A percentile compares a stretch with the other conserved stretches of the same genome.
Evolutionary conservation across 2,329 filamentous ascomycete genomes (phyloP).

Genomic region (Aspergillus sp.): DNA sequence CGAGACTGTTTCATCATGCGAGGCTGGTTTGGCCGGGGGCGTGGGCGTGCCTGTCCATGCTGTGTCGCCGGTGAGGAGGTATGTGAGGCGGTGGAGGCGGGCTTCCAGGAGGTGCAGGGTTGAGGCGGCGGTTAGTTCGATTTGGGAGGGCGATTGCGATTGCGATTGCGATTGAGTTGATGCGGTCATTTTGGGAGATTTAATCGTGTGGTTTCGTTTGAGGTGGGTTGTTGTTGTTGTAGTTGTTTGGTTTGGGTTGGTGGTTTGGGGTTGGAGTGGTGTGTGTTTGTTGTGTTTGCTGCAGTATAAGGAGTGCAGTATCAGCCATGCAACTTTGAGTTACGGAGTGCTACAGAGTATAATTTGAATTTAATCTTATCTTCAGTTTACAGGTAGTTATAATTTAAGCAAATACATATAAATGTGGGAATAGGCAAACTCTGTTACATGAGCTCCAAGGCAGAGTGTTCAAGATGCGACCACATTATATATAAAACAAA

Average conservation of each 20-base stretch:
- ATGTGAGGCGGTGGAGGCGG: constrained; percentile 45
- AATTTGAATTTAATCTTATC: not conserved
- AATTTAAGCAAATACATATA: not conserved
- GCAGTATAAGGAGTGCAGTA: not conserved
- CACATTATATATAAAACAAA: too few species aligned
- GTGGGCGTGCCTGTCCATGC: constrained; percentile 42
- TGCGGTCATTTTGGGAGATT: not conserved
- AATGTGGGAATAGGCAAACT: not conserved
- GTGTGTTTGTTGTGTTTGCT: not conserved
- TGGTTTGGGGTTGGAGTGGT: not conserved
- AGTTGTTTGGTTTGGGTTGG: too few species aligned
- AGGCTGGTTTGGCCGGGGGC: constrained; percentile 32
- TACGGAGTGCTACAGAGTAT: not conserved
- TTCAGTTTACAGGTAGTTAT: not conserved
- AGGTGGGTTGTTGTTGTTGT: too few species aligned
- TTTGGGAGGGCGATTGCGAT: constrained; percentile 37
- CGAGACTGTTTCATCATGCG: constrained; percentile 39
- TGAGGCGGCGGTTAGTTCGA: constrained; percentile 36
- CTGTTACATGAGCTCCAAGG: too few species aligned
- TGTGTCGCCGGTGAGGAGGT: constrained; percentile 43
- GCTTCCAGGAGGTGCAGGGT: constrained; percentile 46
- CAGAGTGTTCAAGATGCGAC: too few species aligned
- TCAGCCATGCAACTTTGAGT: not conserved
- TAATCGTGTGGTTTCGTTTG: too few species aligned
- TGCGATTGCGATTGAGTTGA: not conserved